A percentile compares a stretch with the other conserved stretches of the same genome.
Evolutionary conservation across 768 basidiomycete genomes (phyloP).

Genomic region (Trametes maxima): DNA sequence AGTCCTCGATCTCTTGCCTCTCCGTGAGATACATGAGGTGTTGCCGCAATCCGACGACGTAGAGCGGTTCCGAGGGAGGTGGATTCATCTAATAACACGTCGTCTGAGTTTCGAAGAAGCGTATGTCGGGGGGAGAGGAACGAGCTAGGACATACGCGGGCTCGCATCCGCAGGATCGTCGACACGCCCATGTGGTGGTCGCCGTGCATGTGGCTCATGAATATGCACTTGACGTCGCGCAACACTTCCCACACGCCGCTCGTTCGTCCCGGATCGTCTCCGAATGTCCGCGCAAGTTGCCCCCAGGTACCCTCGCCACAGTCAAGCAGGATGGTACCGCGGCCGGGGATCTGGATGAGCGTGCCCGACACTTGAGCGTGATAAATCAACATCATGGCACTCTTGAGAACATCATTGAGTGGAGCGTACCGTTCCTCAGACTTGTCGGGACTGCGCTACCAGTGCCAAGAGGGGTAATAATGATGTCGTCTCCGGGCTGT

Average conservation of each 20-base stretch:
- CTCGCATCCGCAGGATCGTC: constrained; percentile 71
- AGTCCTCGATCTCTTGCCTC: constrained; percentile 66
- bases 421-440: constrained; percentile 77
- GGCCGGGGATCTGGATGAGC: constrained; percentile 70
- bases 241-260: constrained; percentile 59
- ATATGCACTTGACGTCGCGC: constrained; percentile 76
- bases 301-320: constrained; percentile 93
- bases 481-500: constrained; percentile 60
- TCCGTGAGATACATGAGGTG: constrained; percentile 75
- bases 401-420: not conserved
- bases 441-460: constrained; percentile 84
- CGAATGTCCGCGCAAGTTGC: constrained; percentile 80
- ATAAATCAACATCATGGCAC: not conserved
- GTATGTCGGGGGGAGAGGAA: not conserved
- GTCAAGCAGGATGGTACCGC: constrained; percentile 82
- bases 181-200: constrained; percentile 91
- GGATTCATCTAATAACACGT: constrained; percentile 56
- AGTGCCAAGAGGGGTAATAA: constrained; percentile 81
- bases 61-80: constrained; percentile 62
- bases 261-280: constrained; percentile 42
- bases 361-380: constrained; percentile 66
- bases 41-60: constrained; percentile 61
- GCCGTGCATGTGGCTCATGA: constrained; percentile 87
- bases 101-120: constrained; percentile 8
- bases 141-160: constrained; percentile 48